phyloP scores from a whole-genome alignment of 768 basidiomycete genomes.

The Udeniomyces megalosporus region DNA sequence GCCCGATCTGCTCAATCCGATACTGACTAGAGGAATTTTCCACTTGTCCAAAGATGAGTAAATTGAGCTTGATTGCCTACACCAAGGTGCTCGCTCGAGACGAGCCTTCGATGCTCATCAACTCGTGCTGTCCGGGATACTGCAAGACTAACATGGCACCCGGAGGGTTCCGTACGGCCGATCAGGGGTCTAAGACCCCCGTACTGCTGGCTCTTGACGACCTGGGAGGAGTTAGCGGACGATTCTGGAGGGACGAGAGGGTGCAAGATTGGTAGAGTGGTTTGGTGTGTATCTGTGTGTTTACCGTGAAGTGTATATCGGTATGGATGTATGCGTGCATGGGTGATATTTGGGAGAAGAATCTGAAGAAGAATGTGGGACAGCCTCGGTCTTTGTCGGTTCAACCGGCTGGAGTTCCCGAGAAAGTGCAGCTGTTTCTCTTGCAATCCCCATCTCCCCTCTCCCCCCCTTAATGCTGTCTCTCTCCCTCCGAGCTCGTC shows the following conservation, averaged over 20 bases:
- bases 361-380: too few relatives aligned
- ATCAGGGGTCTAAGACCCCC: slow-evolving; percentile 20
- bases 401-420: too few relatives aligned
- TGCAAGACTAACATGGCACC: slow-evolving; percentile 19
- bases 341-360: too few relatives aligned
- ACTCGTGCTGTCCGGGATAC: slow-evolving; percentile 21
- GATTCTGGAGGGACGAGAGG: slow-evolving; percentile 20
- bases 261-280: slow-evolving; percentile 7
- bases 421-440: too few relatives aligned
- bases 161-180: slow-evolving; percentile 15
- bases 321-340: too few relatives aligned
- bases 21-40: background rate
- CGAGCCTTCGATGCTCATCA: slow-evolving; percentile 17
- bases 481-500: too few relatives aligned
- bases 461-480: too few relatives aligned
- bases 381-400: too few relatives aligned
- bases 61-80: slow-evolving; percentile 16
- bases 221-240: slow-evolving; percentile 15
- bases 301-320: too few relatives aligned
- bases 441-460: too few relatives aligned
- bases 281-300: too few relatives aligned
- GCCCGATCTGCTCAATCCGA: too few relatives aligned
- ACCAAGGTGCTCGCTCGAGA: slow-evolving; percentile 16
- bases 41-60: background rate
- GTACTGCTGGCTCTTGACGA: slow-evolving; percentile 19